phyloP scores from a whole-genome alignment of 2,329 filamentous ascomycete genomes.

The Coniochaeta ligniaria region DNA sequence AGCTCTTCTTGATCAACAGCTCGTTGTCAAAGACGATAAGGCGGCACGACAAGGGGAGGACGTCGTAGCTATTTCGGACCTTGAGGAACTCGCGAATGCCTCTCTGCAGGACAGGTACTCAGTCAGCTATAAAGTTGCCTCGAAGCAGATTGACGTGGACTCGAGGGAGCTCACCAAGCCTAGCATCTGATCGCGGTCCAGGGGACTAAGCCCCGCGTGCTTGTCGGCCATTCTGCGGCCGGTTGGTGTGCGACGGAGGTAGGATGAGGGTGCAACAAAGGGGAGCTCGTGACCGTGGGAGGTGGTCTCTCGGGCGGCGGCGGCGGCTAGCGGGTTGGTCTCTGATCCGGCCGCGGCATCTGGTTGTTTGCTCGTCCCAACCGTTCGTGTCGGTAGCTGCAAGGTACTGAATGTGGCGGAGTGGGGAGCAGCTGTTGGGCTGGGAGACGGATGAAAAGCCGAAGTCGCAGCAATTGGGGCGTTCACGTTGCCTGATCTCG shows the following conservation, averaged over 20 bases:
- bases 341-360: conserved; percentile 8
- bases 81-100: conserved; percentile 94
- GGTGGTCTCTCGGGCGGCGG: not conserved
- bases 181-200: conserved; percentile 72
- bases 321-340: not conserved
- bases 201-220: conserved; percentile 38
- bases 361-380: not conserved
- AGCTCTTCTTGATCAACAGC: conserved; percentile 91
- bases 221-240: conserved; percentile 34
- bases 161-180: conserved; percentile 55
- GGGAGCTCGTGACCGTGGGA: conserved; percentile 40
- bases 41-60: conserved; percentile 90
- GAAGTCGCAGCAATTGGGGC: not conserved
- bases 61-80: conserved; percentile 94
- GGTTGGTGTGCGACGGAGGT: conserved; percentile 37
- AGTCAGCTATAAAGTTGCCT: not conserved
- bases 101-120: conserved; percentile 45
- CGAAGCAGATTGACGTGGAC: not conserved
- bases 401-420: not conserved
- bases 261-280: conserved; percentile 54
- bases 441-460: not conserved
- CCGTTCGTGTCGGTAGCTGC: not conserved
- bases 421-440: not conserved
- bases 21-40: conserved; percentile 94
- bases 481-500: not conserved